Evolutionary conservation across 2,329 filamentous ascomycete genomes (phyloP), one percentile per base, ranked within the genome.

Genomic region (Aspergillus nomiae): DNA sequence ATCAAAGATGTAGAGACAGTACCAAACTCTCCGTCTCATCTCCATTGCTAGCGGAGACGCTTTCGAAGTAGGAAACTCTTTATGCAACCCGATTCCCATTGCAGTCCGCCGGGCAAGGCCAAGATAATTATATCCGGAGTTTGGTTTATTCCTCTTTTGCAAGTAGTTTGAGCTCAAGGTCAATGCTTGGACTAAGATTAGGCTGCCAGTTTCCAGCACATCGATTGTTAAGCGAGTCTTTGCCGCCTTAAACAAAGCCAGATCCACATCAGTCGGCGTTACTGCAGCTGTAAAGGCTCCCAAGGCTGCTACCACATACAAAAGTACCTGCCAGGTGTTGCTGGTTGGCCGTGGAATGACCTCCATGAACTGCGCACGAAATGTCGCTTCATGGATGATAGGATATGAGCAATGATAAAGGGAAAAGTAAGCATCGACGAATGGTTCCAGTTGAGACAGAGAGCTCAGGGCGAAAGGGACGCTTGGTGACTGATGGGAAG

Each of bases 121-220:
- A 24, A 77, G 69, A 53, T 78, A 79, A 53, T 77, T 80, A 59
- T 77, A 81, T 2, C 78, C 77, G 14, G 72, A 76, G 59, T 82
- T 82, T 1, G 78, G 79, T 60, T 78, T 79, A 60, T 80, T 77
- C 32, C 76, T 69, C 61, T 81, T 82, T 60, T 80, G 79, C 2
- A 79, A 65, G 51, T 78, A 79, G 50, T 80, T 80, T 14, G 77
- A 75, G 60, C 80, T 76, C 48, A 82, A 70, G 9, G 71, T 71
- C 8, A 82, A 70, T 0, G 74, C 74, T 64, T 81, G 80, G 0
- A 82, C 79, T 1, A 80, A 71, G 11, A 73, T 74, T 10, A 81
- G 63, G 60, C 77, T 80, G 5, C 80, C 80, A 21, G 72, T 75
- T 54, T 82, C 80, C n/a, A 81, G 64, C 38, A 73, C 68, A 54